phyloP scores from a whole-genome alignment of 768 basidiomycete genomes.

The Termitomyces sp. region DNA sequence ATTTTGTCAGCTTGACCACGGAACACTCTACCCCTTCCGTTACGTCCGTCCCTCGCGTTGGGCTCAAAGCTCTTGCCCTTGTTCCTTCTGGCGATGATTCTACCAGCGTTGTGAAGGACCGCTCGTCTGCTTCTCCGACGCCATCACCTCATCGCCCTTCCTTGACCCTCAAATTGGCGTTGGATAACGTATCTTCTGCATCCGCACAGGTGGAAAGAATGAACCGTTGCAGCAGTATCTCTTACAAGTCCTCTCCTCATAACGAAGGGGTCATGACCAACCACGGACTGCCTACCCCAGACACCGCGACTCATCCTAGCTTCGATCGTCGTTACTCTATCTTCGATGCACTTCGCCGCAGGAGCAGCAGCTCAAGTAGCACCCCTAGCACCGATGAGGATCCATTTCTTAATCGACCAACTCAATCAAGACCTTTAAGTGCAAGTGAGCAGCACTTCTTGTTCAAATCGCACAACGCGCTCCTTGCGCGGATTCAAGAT shows the following conservation, averaged over 20 bases:
- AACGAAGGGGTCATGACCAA: slow-evolving; percentile 27
- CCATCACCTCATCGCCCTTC: slow-evolving; percentile 27
- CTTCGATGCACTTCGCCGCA: slow-evolving; percentile 23
- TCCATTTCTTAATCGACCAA: slow-evolving; percentile 34
- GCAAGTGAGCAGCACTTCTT: slow-evolving; percentile 81
- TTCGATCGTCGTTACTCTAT: slow-evolving; percentile 37
- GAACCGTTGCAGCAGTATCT: slow-evolving; percentile 64
- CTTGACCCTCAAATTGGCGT: slow-evolving; percentile 30
- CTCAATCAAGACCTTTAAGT: slow-evolving; percentile 50
- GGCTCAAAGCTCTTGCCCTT: slow-evolving; percentile 51
- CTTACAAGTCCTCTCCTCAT: slow-evolving; percentile 60
- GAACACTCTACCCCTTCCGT: slow-evolving; percentile 50
- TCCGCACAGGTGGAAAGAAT: slow-evolving; percentile 26
- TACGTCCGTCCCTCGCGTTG: slow-evolving; percentile 43
- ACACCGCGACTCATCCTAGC: slow-evolving; percentile 58
- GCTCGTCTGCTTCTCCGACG: slow-evolving; percentile 25
- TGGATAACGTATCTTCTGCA: slow-evolving; percentile 20
- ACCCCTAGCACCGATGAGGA: slow-evolving; percentile 32
- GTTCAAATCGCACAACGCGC: slow-evolving; percentile 77
- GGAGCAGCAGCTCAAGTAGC: slow-evolving; percentile 23
- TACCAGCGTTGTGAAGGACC: slow-evolving; percentile 21
- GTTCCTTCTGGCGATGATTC: slow-evolving; percentile 28
- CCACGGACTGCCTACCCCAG: slow-evolving; percentile 63
- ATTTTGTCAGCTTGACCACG: slow-evolving; percentile 28
- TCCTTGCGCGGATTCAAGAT: slow-evolving; percentile 77